Conservation (phyloP, 805 yeast genomes). For the Yamadazyma laniorum region DNA sequence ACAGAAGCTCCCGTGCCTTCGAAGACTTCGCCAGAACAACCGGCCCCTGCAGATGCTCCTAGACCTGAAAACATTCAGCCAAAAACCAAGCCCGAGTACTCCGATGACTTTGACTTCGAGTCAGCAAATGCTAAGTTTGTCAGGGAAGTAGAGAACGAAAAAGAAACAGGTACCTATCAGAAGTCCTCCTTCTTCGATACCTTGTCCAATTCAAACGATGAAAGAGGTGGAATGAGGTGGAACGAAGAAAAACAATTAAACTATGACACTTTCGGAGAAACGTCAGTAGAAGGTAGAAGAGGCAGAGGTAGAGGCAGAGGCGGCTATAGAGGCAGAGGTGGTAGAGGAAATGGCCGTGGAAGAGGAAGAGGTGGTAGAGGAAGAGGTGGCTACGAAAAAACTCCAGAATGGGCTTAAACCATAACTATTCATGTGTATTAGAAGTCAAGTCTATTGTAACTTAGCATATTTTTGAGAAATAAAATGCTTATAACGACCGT, state of each 20-base stretch:
- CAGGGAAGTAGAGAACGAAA: slow-evolving; percentile 43
- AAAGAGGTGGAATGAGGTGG: slow-evolving; percentile 56
- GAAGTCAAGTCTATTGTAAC: background rate
- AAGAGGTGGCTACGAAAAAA: slow-evolving; percentile 20
- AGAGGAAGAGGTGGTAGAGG: slow-evolving; percentile 20
- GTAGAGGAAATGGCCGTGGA: slow-evolving; percentile 20
- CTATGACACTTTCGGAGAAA: slow-evolving; percentile 81
- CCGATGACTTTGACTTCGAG: slow-evolving; percentile 71
- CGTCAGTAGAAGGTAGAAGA: slow-evolving; percentile 47
- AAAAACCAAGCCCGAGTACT: slow-evolving; percentile 28
- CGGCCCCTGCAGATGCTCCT: slow-evolving; percentile 5
- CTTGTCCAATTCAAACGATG: slow-evolving; percentile 65
- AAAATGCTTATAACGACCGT: slow-evolving; percentile 48
- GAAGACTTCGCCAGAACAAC: background rate
- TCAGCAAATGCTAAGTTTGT: slow-evolving; percentile 69
- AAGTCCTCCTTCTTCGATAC: slow-evolving; percentile 89
- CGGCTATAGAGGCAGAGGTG: slow-evolving; percentile 16
- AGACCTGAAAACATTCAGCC: slow-evolving; percentile 16
- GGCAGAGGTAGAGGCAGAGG: slow-evolving; percentile 30
- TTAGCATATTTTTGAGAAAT: slow-evolving; percentile 20
- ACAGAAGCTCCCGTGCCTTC: slow-evolving; percentile 8
- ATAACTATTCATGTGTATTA: background rate
- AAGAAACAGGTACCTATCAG: slow-evolving; percentile 51
- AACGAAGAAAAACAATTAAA: slow-evolving; percentile 70
- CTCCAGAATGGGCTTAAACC: slow-evolving; percentile 31